Base-by-base conservation (phyloP, 2,329 filamentous ascomycete genomes). In the Albophoma yamanashiensis region DNA sequence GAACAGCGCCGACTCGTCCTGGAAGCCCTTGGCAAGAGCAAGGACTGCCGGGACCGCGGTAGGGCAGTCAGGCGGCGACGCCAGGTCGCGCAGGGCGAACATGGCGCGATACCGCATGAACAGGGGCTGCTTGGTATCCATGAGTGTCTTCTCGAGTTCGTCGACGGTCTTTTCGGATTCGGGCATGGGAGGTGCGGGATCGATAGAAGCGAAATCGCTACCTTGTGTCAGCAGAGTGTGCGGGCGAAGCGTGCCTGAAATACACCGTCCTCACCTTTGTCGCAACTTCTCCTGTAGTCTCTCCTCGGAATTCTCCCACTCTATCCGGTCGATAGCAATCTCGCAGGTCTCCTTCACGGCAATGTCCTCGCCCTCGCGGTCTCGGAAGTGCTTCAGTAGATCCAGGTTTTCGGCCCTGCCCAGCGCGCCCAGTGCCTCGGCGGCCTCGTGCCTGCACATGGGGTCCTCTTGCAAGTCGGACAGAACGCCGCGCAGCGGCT, bases 21-120 rank as follows among this genome's bases (percentile, higher is more conserved):
- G 80, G 67, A 99, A 87, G 20, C 94, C 94, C 70, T 87, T 88
- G 55, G 94, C 91, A 55, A 99, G 83, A 14, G 92, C 90, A 53
- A 88, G 82, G 58, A 99, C 84, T 22, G 94, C 93, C n/a, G 90
- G 88, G 20, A 91, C 84, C 8, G 93, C 92, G 2, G 92, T 96
- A 2, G 92, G 89, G 52, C 95, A 86, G 70, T 96, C 89, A 12
- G 93, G 92, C 20, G 94, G 94, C 4, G 92, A 97, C 27, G 92
- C 92, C 58, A 99, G 86, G 74, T 99, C 94, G 70, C 94, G 89
- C 58, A 99, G 86, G 61, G 91, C 90, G 71, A 99, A 99, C 94
- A 99, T 99, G 73, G 94, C 93, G 69, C 94, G 87, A 77, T 99
- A 99, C 71, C 94, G 87, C 71, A 91, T 79, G 80, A 99, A 99